A percentile compares a stretch with the other conserved stretches of the same genome.
These are phyloP conservation scores for Neoscytalidium dimidiatum DNA, from an alignment of 2,329 filamentous ascomycete genomes.

Conservation along the genomic window DNA sequence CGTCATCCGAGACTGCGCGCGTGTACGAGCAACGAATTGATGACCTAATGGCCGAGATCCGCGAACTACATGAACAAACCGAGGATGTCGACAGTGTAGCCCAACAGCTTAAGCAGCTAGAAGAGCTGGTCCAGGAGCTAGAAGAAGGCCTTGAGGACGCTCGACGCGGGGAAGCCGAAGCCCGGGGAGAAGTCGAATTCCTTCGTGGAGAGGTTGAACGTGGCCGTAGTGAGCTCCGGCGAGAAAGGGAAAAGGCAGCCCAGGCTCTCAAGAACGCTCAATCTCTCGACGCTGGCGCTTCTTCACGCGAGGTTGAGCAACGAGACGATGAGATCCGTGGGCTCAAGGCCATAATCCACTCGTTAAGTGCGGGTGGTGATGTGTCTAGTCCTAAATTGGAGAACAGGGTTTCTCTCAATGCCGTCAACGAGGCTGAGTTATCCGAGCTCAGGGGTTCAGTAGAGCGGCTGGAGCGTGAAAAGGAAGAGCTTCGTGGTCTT, in stretches of 20 bases:
- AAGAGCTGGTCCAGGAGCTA: constrained; percentile 93
- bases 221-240: constrained; percentile 80
- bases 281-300: constrained; percentile 35
- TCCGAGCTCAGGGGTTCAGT: constrained; percentile 60
- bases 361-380: constrained; percentile 74
- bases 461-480: constrained; percentile 76
- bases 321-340: constrained; percentile 97
- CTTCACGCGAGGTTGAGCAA: constrained; percentile 78
- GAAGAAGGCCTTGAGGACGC: constrained; percentile 97
- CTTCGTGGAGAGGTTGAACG: constrained; percentile 91
- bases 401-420: constrained; percentile 33
- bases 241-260: constrained; percentile 82
- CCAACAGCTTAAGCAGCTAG: constrained; percentile 87
- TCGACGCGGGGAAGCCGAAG: constrained; percentile 89
- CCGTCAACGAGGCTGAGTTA: constrained; percentile 42
- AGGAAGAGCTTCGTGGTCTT: constrained; percentile 73
- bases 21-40: constrained; percentile 95
- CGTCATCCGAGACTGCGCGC: constrained; percentile 90
- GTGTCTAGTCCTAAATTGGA: constrained; percentile 25
- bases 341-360: constrained; percentile 97
- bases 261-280: constrained; percentile 59
- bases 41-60: constrained; percentile 78
- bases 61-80: constrained; percentile 77
- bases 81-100: constrained; percentile 92
- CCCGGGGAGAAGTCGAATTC: constrained; percentile 93